Percentiles rank a stretch among this genome's conserved stretches.
Conservation (phyloP, 2,329 filamentous ascomycete species). For the Exserohilum turcica region DNA sequence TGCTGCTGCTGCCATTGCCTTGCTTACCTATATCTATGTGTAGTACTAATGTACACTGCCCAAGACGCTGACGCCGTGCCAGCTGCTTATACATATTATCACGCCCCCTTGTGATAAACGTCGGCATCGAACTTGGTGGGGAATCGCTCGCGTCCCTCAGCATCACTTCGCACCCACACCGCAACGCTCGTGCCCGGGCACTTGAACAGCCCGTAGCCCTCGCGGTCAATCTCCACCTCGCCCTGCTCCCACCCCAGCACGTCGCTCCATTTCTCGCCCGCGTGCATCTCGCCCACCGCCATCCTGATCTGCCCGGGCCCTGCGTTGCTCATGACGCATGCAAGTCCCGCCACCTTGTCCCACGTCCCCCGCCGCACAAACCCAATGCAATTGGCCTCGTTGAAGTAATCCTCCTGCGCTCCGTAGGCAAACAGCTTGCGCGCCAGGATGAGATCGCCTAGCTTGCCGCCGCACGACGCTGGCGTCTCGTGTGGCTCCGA, state of each 20-base stretch:
- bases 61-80: no score
- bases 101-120: constrained; percentile 34
- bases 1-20: neutral
- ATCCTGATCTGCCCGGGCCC: constrained; percentile 59
- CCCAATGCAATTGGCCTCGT: constrained; percentile 65
- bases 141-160: constrained; percentile 52
- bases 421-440: constrained; percentile 71
- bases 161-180: constrained; percentile 65
- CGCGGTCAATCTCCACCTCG: constrained; percentile 62
- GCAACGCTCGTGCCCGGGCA: constrained; percentile 57
- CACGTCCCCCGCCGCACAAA: constrained; percentile 61
- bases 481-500: constrained; percentile 60
- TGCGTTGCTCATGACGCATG: constrained; percentile 58
- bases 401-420: constrained; percentile 67
- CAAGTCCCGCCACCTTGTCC: constrained; percentile 54
- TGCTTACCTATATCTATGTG: no score
- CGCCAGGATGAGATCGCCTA: constrained; percentile 65
- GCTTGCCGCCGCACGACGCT: constrained; percentile 56
- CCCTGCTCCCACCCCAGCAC: constrained; percentile 61
- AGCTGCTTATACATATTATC: constrained; percentile 17
- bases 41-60: no score
- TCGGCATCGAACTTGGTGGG: constrained; percentile 44
- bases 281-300: constrained; percentile 64
- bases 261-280: constrained; percentile 68
- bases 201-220: constrained; percentile 65